A percentile compares a stretch with the other conserved stretches of the same genome.
phyloP scores from a whole-genome alignment of 257 asterid species.

The Ilex asprella region DNA sequence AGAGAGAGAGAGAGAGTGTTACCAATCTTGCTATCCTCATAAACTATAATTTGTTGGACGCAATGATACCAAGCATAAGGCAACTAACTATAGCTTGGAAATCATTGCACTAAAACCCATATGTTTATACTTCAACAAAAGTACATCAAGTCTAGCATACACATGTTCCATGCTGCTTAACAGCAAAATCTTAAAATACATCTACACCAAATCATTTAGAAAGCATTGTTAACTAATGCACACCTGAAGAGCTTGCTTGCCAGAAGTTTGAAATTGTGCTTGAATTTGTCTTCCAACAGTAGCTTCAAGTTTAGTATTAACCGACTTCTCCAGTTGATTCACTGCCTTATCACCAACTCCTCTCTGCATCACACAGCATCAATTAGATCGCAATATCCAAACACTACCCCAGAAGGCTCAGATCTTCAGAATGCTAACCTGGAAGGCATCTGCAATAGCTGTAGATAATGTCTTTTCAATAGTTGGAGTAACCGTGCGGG shows the following conservation, averaged over 20 bases:
- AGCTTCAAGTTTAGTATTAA: slow-evolving; percentile 77
- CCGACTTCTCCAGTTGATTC: slow-evolving; percentile 81
- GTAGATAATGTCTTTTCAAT: slow-evolving; percentile 71
- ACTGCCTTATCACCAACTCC: slow-evolving; percentile 94
- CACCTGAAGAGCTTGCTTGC: slow-evolving; percentile 97
- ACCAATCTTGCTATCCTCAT: too few relatives aligned
- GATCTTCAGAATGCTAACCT: slow-evolving; percentile 40
- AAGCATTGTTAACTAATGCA: background rate
- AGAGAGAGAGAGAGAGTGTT: too few relatives aligned
- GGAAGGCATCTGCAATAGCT: slow-evolving; percentile 70
- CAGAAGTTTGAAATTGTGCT: slow-evolving; percentile 87
- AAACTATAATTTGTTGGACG: too few relatives aligned
- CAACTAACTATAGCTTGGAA: too few relatives aligned
- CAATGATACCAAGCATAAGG: too few relatives aligned
- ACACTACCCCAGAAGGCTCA: slow-evolving; percentile 2
- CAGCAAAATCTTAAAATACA: background rate
- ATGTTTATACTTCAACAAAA: too few relatives aligned
- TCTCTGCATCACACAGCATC: slow-evolving; percentile 51
- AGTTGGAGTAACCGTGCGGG: slow-evolving; percentile 56
- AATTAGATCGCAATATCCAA: slow-evolving; percentile 16
- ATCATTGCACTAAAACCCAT: too few relatives aligned
- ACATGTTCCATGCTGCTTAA: slow-evolving; percentile 1
- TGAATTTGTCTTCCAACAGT: slow-evolving; percentile 82
- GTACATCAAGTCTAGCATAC: background rate
- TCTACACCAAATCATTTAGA: background rate